These are phyloP conservation scores for Aphanomyces astaci DNA, from an alignment of 352 stramenopile species.

Conservation along the genomic window DNA sequence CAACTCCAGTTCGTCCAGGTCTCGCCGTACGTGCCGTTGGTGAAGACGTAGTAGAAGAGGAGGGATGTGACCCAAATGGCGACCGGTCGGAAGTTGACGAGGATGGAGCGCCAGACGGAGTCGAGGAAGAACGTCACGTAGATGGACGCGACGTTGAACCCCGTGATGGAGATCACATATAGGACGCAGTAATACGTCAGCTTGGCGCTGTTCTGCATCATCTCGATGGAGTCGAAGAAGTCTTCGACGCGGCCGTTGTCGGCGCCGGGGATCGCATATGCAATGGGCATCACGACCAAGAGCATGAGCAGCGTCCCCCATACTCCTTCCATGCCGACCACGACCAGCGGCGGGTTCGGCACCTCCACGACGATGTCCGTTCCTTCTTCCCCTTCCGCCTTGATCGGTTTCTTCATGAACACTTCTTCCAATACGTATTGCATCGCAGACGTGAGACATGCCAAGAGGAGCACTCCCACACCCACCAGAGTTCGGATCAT, in stretches of 20 bases:
- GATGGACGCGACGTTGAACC: conserved; percentile 84
- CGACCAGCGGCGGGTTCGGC: conserved; percentile 51
- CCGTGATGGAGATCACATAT: conserved; percentile 69
- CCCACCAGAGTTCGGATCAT: conserved; percentile 40
- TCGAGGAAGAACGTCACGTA: conserved; percentile 80
- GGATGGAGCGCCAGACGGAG: conserved; percentile 83
- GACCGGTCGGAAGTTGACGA: conserved; percentile 24
- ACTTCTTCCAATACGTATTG: conserved; percentile 88
- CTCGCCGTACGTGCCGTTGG: conserved; percentile 57
- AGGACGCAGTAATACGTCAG: conserved; percentile 30
- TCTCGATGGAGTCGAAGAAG: conserved; percentile 22
- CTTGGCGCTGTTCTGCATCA: conserved; percentile 18
- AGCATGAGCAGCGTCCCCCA: conserved; percentile 78
- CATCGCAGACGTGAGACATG: conserved; percentile 60
- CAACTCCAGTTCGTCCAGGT: conserved; percentile 63
- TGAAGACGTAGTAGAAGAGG: conserved; percentile 76
- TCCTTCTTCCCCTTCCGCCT: neutral
- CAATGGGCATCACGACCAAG: conserved; percentile 61
- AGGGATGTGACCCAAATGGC: conserved; percentile 28
- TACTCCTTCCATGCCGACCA: conserved; percentile 83
- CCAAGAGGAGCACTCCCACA: conserved; percentile 61
- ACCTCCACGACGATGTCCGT: conserved; percentile 29
- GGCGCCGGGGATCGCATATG: conserved; percentile 46
- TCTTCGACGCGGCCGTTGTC: conserved; percentile 62
- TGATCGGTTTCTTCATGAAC: conserved; percentile 43